A percentile compares a stretch with the other conserved stretches of the same genome.
phyloP scores from a whole-genome alignment of 108 stramenopile genomes.

The Skeletonema marinoi region DNA sequence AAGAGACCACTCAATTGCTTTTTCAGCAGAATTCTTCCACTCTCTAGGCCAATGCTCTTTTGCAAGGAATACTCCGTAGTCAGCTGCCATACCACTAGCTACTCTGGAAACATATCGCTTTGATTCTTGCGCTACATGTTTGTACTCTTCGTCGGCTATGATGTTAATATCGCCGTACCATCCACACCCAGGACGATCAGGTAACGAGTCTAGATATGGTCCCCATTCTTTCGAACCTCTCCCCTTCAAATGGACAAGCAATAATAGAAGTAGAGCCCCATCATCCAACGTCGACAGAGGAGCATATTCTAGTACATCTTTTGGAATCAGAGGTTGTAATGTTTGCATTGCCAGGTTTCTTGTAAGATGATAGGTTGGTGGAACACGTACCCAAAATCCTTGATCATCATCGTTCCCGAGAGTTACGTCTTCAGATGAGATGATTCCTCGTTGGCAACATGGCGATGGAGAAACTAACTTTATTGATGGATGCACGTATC shows the following conservation, averaged over 20 bases:
- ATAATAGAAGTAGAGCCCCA: constrained; percentile 2
- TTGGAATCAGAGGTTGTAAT: constrained; percentile 49
- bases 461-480: neutral
- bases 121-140: neutral
- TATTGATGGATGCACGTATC: constrained; percentile 3
- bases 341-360: constrained; percentile 58
- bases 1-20: constrained; percentile 3
- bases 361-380: constrained; percentile 67
- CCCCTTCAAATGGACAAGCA: constrained; percentile 3
- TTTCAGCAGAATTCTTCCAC: neutral
- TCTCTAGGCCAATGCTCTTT: neutral
- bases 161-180: neutral
- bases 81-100: neutral
- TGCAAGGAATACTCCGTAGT: neutral
- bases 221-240: neutral
- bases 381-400: constrained; percentile 61
- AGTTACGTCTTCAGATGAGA: neutral
- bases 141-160: neutral
- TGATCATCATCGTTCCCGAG: constrained; percentile 9
- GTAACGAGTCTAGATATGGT: neutral
- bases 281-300: constrained; percentile 26
- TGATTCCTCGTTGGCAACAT: neutral
- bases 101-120: constrained; percentile 2
- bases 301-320: constrained; percentile 41
- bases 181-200: neutral